Evolutionary conservation across 2,329 filamentous ascomycete species (phyloP), one percentile per base, ranked within the genome.

Genomic region (Parafenestella ontariensis): DNA sequence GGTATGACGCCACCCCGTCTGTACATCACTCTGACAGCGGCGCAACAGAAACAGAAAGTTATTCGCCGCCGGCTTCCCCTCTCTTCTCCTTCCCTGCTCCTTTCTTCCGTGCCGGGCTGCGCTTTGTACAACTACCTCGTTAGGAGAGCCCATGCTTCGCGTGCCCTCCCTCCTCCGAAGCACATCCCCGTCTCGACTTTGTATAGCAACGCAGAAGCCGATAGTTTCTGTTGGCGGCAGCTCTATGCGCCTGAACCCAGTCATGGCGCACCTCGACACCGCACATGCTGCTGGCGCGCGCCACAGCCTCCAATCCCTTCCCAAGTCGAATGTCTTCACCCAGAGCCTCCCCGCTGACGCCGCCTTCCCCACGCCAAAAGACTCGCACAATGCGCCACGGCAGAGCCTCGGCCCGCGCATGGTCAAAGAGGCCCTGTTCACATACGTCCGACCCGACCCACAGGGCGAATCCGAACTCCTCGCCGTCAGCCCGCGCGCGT

Each of bases 361-460:
- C 10, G 78, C 85, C 24, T 96, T 90, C 71, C 88, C 92, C 15
- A 96, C 92, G 0, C 92, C 95, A 0, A 84, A 87, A 56, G 83
- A 84, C 54, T 97, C 94, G 0, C 91, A 98, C 76, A 84, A 86
- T 64, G 92, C 91, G 0, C 89, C 92, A 1, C 87, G 94, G 66
- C 84, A 89, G 52, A 79, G 88, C 31, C 88, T 98, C 44, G 83
- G 85, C 0, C 94, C 95, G 15, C 89, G 93, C 44, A 83, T 92
- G 74, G 95, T 99, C 36, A 91, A 89, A 71, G 86, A 88, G 54
- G 94, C 95, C 3, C 78, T 94, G 46, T 99, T 91, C 77, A 96
- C 93, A 8, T 99, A 89, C 82, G 92, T 99, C 18, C 87, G 92
- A 3, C 95, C 95, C 0, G 89, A 94, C 67, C 77, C 82, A 18